Conservation (phyloP, 805 yeast species). For the Komagataella populi region DNA sequence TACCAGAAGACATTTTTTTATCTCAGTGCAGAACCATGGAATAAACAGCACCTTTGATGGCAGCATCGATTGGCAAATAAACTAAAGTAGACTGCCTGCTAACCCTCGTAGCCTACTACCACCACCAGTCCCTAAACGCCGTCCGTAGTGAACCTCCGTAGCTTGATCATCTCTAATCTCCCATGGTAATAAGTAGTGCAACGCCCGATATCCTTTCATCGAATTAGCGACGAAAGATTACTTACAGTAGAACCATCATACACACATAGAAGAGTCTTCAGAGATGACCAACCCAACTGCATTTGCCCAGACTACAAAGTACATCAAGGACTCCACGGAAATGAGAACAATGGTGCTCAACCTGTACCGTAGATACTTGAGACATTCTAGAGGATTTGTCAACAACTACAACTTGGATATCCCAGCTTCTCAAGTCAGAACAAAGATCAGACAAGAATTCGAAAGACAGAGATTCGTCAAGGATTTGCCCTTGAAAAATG, state of each 20-base stretch:
- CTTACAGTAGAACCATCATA: background rate
- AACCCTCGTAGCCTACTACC: too few species aligned
- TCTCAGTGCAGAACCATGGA: too few species aligned
- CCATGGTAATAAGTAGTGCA: background rate
- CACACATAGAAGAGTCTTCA: background rate
- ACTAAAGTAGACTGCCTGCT: too few species aligned
- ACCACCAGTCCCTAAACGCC: too few species aligned
- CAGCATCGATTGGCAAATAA: too few species aligned
- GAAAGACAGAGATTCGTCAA: conserved; percentile 69
- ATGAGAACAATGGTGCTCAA: conserved; percentile 51
- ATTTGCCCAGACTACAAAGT: conserved; percentile 70
- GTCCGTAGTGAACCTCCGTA: too few species aligned
- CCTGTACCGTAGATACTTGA: conserved; percentile 62
- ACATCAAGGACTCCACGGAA: conserved; percentile 46
- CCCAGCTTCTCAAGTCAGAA: conserved; percentile 67
- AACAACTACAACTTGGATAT: conserved; percentile 61
- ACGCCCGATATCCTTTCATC: background rate
- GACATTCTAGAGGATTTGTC: conserved; percentile 34
- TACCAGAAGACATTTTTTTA: too few species aligned
- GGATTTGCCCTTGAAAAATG: conserved; percentile 52
- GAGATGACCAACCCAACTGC: conserved; percentile 59
- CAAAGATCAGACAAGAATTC: conserved; percentile 80
- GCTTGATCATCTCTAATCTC: background rate
- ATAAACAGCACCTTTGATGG: too few species aligned
- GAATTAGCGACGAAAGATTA: conserved; percentile 1